These are phyloP conservation scores for Gossypium trilobum DNA, from an alignment of 441 rosid genomes.

Conservation along the genomic window DNA sequence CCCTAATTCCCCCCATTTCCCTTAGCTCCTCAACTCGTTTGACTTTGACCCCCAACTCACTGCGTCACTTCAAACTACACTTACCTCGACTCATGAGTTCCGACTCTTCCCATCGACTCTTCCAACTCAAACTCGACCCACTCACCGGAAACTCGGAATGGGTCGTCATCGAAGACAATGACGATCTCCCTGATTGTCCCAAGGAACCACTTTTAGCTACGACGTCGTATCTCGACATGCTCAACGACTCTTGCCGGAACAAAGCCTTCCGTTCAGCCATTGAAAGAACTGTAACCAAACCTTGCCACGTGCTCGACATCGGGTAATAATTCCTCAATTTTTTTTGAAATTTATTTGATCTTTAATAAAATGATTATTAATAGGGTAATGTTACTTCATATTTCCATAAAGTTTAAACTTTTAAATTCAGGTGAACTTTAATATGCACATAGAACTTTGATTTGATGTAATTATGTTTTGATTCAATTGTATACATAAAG, in stretches of 20 bases:
- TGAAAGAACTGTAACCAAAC: conserved; percentile 56
- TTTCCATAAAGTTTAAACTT: background rate
- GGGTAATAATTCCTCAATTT: conserved; percentile 37
- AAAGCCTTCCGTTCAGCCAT: conserved; percentile 66
- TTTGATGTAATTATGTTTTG: too few relatives aligned
- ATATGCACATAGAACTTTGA: too few relatives aligned
- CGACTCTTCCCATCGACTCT: conserved; percentile 43
- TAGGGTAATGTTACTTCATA: background rate
- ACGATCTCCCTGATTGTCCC: conserved; percentile 27
- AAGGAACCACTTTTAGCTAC: conserved; percentile 48
- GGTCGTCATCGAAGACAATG: conserved; percentile 66
- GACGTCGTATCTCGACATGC: conserved; percentile 93
- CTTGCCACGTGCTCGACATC: conserved; percentile 82
- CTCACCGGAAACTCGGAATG: conserved; percentile 84
- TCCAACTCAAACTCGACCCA: conserved; percentile 78
- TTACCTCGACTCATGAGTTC: conserved; percentile 49
- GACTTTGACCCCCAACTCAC: conserved; percentile 11
- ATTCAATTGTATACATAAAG: too few relatives aligned
- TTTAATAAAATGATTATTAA: background rate
- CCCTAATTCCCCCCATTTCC: conserved; percentile 24
- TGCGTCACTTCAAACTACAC: conserved; percentile 17
- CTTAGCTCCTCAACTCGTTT: conserved; percentile 14
- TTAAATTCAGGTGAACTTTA: too few relatives aligned
- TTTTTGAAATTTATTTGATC: background rate
- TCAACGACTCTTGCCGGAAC: conserved; percentile 61